Base-by-base conservation (phyloP, 2,329 filamentous ascomycete genomes). In the Paraphaeosphaeria sporulosa region DNA sequence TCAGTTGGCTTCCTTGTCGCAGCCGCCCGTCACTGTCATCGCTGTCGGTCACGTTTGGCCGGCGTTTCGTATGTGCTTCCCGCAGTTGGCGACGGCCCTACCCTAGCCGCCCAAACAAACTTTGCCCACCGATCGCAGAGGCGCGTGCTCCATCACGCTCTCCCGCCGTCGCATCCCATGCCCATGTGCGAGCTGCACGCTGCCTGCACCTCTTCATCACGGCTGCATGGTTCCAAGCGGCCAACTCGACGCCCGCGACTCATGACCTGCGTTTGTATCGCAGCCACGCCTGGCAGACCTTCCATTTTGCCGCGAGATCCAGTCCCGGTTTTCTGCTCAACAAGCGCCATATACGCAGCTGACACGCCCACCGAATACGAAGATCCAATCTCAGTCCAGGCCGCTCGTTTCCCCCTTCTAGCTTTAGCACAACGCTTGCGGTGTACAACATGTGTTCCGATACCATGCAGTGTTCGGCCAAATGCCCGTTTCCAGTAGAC, bases 121-220 rank as follows among this genome's bases (percentile, higher is more conserved):
- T 44, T 44, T 54, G 17, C 34, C 34, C 23, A 12, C 38, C 23
- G 19, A 27, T 32, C 52, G 46, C 52, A 27, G n/a, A n/a, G n/a
- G n/a, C n/a, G n/a, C n/a, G n/a, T n/a, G 44, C 40, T 46, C 27
- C 52, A 46, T 30, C 51, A 46, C 52, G 23, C 40, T 17, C 38
- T 44, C 15, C 40, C 42, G 40, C 47, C 51, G 36, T 42, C 32
- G 32, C 48, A 30, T 30, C 21, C 32, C 48, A 19, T 47, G 42
- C 42, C 52, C 42, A 46, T 46, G 27, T 42, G 52, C 52, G 38
- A 10, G 50, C 50, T 52, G 50, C 49, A 52, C 49, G 34, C 51
- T 25, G 42, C 51, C 51, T 44, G 50, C 38, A 54, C 51, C 23
- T 34, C 25, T 42, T 23, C 51, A 53, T 53, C 50, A 36, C 21